Base-by-base conservation (phyloP, 495 filamentous ascomycete genomes). In the Pseudomonodictys pantanalensis region DNA sequence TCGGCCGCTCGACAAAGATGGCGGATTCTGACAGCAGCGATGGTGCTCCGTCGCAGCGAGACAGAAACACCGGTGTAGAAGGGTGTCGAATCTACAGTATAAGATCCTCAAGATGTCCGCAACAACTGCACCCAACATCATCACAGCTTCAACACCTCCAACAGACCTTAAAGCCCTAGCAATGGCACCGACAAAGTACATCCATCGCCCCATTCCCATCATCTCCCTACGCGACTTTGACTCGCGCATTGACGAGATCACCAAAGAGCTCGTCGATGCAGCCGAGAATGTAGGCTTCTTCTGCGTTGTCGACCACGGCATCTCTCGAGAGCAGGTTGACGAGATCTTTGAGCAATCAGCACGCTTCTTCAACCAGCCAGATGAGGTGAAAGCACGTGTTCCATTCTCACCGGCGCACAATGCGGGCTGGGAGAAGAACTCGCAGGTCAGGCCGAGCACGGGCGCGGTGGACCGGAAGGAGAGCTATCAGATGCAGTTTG, bases 241-340 rank as follows among this genome's bases (percentile, higher is more conserved):
- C 23, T 43, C 62, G 18, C 77, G 83, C 17, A 77, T 81, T 62
- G 77, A 78, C 41, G 69, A 76, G 45, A 86, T 86, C 48, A 81
- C 80, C 2, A 28, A 58, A 1, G 67, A 83, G 42, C 72, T 86
- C n/a, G 65, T 83, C 42, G 25, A 72, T 30, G 84, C 83, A 2
- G 81, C 83, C 12, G 79, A 85, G 52, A 81, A 77, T n/a, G 76
- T 78, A 56, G 84, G 85, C 8, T 86, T 87, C 75, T 86, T 88
- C 73, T 76, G 74, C 17, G 52, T 87, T 0, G 68, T 78, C 29
- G 71, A 85, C 66, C 84, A 86, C 57, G 81, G 75, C 7, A 79
- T 86, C 56, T 71, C 75, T 0, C 45, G 68, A 26, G 32, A 69
- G 1, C 76, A 80, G 6, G 79, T 86, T 26, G 76, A 83, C 8